Base-by-base conservation (phyloP, 148 eudicot genomes). In the Cornus controversa region DNA sequence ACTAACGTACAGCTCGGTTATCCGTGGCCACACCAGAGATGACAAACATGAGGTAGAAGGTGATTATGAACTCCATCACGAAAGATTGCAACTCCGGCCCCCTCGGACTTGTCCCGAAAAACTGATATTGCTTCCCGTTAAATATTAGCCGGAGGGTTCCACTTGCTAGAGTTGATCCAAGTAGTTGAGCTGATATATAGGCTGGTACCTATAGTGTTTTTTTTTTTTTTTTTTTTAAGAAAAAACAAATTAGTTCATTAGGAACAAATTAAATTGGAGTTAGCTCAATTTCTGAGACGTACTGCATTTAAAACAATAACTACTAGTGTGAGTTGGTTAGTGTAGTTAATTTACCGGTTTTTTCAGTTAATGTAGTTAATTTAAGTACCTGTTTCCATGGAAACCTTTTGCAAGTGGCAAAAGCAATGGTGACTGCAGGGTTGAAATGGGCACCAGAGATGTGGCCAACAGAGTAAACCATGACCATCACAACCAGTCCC, bases 11-110 rank as follows among this genome's bases (percentile, higher is more conserved):
- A 42, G 93, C 96, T 74, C 93, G 85, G 67, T 85, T 85, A 70
- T 92, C 96, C 0, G 96, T 88, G 80, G 92, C 89, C 2, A 91
- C 90, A 2, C 87, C 87, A 15, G 90, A 88, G 8, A 89, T 85
- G 79, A 91, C 91, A 63, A 92, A 92, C 96, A 92, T 90, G 80
- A 92, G 96, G 74, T 81, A 90, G 63, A 92, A 87, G 15, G 96
- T 92, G 82, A 90, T 85, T 1, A 92, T 85, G 73, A 92, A 90
- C 64, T 92, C 96, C 18, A 92, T 16, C 20, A 86, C 85, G 10
- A 92, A 71, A 6, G 96, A 90, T 79, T 88, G 96, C 6, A 88
- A 60, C 20, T 90, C 80, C 0, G 89, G 27, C 20, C 93, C 92
- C 0, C 83, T 3, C 0, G 92, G 96, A 10, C 67, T 28, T 4